Evolutionary conservation across 805 yeast species (phyloP), one percentile per base, ranked within the genome.

Genomic region (Candida krabiensis): DNA sequence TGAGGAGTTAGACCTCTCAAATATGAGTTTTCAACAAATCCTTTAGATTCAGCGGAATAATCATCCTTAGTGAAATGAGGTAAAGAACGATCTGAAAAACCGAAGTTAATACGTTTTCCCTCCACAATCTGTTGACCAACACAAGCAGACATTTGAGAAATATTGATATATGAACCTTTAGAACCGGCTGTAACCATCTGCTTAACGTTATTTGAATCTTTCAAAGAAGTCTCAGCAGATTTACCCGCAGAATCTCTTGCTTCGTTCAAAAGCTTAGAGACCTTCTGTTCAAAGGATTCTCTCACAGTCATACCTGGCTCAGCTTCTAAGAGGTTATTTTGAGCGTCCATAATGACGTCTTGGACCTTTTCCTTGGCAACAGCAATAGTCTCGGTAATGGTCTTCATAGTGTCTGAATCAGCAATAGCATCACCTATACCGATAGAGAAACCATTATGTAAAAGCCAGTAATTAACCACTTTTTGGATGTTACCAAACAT

Each of bases 381-480:
- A 35, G 87, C 82, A 63, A 93, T 93, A 3, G 98, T 91, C 41
- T 84, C 83, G 1, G 98, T 93, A 54, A 93, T 90, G 51, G 83
- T 84, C 52, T 82, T 80, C 96, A 93, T 95, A 28, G 99, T 93
- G 21, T 78, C 82, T n/a, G 90, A 79, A 71, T 95, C 99, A 33
- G 99, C 99, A 70, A 93, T 95, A 4, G 99, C 93, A 67, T 93
- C 99, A 73, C 99, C 99, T 66, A 93, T 93, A 77, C 99, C 99
- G 54, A 95, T 95, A 9, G 98, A 91, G 69, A 93, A 93, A 44
- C 99, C 98, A 55, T 86, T 87, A 61, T 95, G 99, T 37, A 93
- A 73, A 44, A 93, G 73, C 99, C 99, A 93, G 64, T 76, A 93
- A 66, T 93, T 93, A 28, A 90, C 96, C 42, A 93, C 95, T 58